Evolutionary conservation across 2,329 filamentous ascomycete species (phyloP).

Genomic region (Scolecobasidium constrictum): DNA sequence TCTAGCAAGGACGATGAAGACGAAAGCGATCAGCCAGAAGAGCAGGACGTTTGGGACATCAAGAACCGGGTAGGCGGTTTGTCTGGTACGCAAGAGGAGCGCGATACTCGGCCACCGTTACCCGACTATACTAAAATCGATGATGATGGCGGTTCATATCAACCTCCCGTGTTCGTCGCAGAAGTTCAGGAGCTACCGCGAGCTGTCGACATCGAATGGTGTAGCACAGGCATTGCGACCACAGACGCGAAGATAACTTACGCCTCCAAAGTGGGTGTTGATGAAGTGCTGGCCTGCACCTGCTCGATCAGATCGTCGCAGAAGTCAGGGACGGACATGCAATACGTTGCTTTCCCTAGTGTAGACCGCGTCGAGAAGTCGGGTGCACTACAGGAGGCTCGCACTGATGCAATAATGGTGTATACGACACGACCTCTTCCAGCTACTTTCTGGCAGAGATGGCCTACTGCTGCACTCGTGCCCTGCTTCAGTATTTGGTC

Average conservation of each 20-base stretch:
- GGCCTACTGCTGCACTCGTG: too few species aligned
- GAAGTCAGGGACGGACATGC: too few species aligned
- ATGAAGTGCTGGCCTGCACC: neutral
- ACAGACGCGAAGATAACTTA: too few species aligned
- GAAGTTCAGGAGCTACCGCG: conserved; percentile 71
- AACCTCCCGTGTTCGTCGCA: conserved; percentile 60
- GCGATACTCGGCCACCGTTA: conserved; percentile 30
- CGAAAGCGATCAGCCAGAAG: conserved; percentile 33
- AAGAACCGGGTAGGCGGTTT: conserved; percentile 37
- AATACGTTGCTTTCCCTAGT: too few species aligned
- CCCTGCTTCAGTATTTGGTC: too few species aligned
- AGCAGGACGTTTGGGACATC: conserved; percentile 56
- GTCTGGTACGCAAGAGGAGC: conserved; percentile 14
- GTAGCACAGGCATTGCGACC: conserved; percentile 46
- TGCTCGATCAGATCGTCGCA: too few species aligned
- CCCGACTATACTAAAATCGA: conserved; percentile 16
- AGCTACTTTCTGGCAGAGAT: too few species aligned
- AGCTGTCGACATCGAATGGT: conserved; percentile 72
- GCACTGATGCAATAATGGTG: too few species aligned
- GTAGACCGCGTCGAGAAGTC: too few species aligned
- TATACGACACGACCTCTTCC: too few species aligned
- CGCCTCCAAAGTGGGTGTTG: neutral
- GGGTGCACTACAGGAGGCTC: too few species aligned
- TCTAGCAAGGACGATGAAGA: conserved; percentile 29
- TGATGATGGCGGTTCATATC: conserved; percentile 9